Percentiles rank a stretch among this genome's conserved stretches.
Evolutionary conservation across 140 eudicot genomes (phyloP).

Genomic region (Anethum foeniculum): DNA sequence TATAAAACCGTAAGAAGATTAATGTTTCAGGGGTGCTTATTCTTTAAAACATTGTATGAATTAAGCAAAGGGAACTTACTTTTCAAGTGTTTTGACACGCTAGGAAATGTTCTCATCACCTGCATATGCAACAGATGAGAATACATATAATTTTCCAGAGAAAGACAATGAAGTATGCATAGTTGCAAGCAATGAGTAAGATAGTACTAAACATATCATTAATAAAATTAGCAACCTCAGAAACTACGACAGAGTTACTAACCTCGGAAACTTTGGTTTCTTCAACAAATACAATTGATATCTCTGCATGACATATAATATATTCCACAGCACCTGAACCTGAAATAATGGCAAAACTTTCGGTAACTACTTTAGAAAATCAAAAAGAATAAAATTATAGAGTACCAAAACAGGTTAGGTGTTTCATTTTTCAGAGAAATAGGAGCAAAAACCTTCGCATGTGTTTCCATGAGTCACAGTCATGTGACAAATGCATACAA

Average conservation of each 20-base stretch:
- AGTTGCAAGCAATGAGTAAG: neutral
- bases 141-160: neutral
- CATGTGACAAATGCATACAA: neutral
- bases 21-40: neutral
- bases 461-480: neutral
- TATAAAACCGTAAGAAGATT: conserved; percentile 17
- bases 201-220: neutral
- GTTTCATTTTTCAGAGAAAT: neutral
- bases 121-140: conserved; percentile 19
- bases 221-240: neutral
- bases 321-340: conserved; percentile 92
- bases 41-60: neutral
- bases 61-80: conserved; percentile 40
- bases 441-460: neutral
- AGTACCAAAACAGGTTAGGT: neutral
- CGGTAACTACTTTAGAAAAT: conserved; percentile 5
- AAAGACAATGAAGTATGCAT: neutral
- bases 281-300: conserved; percentile 63
- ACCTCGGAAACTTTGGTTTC: conserved; percentile 82
- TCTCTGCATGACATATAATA: conserved; percentile 76
- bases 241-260: neutral
- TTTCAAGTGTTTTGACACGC: conserved; percentile 51
- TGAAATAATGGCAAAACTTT: conserved; percentile 14
- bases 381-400: neutral
- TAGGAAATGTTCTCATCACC: conserved; percentile 75